These are phyloP conservation scores for Coprinopsis sp. DNA, from an alignment of 768 basidiomycete species.

Conservation along the genomic window DNA sequence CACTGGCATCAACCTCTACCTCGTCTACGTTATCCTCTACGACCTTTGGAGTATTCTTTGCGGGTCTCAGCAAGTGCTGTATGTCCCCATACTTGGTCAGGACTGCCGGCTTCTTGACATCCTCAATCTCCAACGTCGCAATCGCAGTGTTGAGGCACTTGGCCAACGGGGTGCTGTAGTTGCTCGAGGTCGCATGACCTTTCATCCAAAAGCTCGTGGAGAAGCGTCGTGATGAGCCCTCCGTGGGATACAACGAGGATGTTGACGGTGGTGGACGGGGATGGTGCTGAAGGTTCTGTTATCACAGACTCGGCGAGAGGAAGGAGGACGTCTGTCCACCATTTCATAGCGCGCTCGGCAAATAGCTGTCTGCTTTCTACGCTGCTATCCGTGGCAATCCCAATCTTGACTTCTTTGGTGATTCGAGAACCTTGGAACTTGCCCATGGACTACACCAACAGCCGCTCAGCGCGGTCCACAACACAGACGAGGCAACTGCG, in stretches of 20 bases:
- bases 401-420: slow-evolving; percentile 10
- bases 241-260: slow-evolving; percentile 67
- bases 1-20: slow-evolving; percentile 9
- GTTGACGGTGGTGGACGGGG: slow-evolving; percentile 16
- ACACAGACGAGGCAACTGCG: not conserved
- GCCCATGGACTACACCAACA: slow-evolving; percentile 53
- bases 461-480: not conserved
- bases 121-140: slow-evolving; percentile 51
- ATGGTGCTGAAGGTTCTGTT: slow-evolving; percentile 9
- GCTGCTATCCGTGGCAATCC: slow-evolving; percentile 22
- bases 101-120: slow-evolving; percentile 27
- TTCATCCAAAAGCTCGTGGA: slow-evolving; percentile 42
- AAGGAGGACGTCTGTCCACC: slow-evolving; percentile 55
- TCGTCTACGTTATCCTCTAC: slow-evolving; percentile 52
- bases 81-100: slow-evolving; percentile 53
- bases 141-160: slow-evolving; percentile 52
- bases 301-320: slow-evolving; percentile 13
- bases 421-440: slow-evolving; percentile 47
- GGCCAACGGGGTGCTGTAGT: slow-evolving; percentile 27
- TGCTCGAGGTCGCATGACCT: slow-evolving; percentile 31
- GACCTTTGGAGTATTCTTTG: slow-evolving; percentile 15
- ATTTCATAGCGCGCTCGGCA: slow-evolving; percentile 43
- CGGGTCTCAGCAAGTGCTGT: slow-evolving; percentile 39
- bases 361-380: slow-evolving; percentile 41
- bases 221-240: slow-evolving; percentile 52